Conservation (phyloP, 2,329 filamentous ascomycete species). For the Fusarium lateritium region DNA sequence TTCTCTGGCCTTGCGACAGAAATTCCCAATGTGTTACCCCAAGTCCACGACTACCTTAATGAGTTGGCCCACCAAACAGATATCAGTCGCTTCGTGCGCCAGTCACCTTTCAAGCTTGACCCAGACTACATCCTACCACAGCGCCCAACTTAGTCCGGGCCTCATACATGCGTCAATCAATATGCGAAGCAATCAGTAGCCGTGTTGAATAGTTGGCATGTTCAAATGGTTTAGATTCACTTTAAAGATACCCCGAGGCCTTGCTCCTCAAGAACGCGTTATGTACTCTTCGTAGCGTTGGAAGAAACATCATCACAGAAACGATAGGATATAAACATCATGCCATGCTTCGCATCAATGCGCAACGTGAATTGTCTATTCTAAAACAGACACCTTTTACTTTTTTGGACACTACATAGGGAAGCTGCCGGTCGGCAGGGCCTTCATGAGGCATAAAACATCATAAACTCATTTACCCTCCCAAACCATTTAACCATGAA, state of each 20-base stretch:
- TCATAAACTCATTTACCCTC: conserved; percentile 51
- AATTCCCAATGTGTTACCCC: conserved; percentile 63
- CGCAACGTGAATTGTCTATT: conserved; percentile 41
- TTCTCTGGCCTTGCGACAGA: conserved; percentile 69
- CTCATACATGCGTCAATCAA: neutral
- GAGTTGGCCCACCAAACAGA: conserved; percentile 67
- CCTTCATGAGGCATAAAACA: conserved; percentile 47
- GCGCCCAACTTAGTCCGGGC: neutral
- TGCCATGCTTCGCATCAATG: conserved; percentile 20
- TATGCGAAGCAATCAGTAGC: neutral
- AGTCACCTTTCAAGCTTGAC: conserved; percentile 63
- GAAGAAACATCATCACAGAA: neutral
- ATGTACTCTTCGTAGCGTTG: neutral
- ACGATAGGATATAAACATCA: neutral
- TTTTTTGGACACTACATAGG: conserved; percentile 41
- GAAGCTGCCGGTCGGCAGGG: conserved; percentile 40
- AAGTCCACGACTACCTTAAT: conserved; percentile 75
- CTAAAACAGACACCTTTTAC: conserved; percentile 37
- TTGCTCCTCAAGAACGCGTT: conserved; percentile 16
- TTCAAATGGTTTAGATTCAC: conserved; percentile 13
- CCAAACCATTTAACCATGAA: conserved; percentile 52
- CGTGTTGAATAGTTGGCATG: neutral
- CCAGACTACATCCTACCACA: conserved; percentile 44
- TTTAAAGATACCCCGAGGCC: conserved; percentile 38
- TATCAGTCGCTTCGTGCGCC: conserved; percentile 73